Percentiles rank a stretch among this genome's conserved stretches.
phyloP scores from a whole-genome alignment of 2,329 filamentous ascomycete species.

The Macrophomina phaseolina region DNA sequence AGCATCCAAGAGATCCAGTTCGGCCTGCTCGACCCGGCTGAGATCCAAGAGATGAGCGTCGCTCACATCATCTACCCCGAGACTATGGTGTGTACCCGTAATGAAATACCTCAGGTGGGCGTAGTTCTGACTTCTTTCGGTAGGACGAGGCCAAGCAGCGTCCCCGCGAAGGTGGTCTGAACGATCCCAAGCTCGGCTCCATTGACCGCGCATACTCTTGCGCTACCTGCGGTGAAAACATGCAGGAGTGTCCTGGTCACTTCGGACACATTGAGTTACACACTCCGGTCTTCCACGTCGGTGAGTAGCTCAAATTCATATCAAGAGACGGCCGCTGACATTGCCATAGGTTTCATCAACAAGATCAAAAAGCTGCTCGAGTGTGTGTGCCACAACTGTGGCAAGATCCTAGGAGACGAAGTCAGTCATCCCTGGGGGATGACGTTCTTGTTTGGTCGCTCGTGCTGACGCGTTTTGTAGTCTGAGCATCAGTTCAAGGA shows the following conservation, averaged over 20 bases:
- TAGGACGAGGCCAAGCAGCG: constrained; percentile 87
- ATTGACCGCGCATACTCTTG: constrained; percentile 96
- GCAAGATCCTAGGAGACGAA: constrained; percentile 95
- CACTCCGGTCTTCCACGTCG: constrained; percentile 89
- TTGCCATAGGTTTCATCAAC: constrained; percentile 80
- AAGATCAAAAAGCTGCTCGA: constrained; percentile 99
- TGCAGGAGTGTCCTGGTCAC: constrained; percentile 95
- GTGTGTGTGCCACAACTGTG: constrained; percentile 98
- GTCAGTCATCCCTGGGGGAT: constrained; percentile 71
- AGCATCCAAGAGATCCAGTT: constrained; percentile 99
- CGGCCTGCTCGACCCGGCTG: constrained; percentile 93
- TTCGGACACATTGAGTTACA: constrained; percentile 99
- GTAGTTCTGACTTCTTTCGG: constrained; percentile 18
- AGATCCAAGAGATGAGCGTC: constrained; percentile 99
- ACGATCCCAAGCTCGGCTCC: constrained; percentile 93
- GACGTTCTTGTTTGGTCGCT: constrained; percentile 55
- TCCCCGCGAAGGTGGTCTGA: constrained; percentile 88
- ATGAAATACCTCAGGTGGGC: constrained; percentile 28
- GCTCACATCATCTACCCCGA: constrained; percentile 97
- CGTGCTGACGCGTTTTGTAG: constrained; percentile 63
- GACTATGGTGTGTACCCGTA: constrained; percentile 70
- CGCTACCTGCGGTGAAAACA: constrained; percentile 93
- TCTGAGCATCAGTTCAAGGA: constrained; percentile 61
- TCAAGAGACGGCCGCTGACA: neutral
- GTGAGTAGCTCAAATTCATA: constrained; percentile 47